Conservation (phyloP, 139 green algal species). For the Picochlorum sp. region DNA sequence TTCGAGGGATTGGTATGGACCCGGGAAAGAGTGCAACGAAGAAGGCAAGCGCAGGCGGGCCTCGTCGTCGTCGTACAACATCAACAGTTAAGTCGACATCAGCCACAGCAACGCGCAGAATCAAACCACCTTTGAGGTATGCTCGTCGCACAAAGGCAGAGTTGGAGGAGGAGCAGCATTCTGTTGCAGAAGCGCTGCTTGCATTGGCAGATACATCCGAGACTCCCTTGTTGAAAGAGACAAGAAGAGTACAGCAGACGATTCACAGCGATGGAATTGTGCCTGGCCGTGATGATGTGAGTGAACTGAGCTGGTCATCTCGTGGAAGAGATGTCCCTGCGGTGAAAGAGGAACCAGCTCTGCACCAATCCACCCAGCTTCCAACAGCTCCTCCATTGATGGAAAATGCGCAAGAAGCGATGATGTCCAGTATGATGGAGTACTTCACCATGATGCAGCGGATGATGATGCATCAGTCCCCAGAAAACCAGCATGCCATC, state of each 20-base stretch:
- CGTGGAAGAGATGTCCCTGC: not conserved
- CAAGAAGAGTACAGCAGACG: slow-evolving; percentile 9
- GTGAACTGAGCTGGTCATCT: slow-evolving; percentile 2
- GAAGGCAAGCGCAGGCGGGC: slow-evolving; percentile 11
- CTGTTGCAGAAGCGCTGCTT: slow-evolving; percentile 19
- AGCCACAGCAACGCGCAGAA: not conserved
- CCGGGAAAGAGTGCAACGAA: slow-evolving; percentile 22
- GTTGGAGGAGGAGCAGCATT: slow-evolving; percentile 2
- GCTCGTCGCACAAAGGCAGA: not conserved
- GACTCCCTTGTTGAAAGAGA: not conserved
- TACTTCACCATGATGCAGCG: slow-evolving; percentile 10
- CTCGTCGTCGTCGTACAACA: slow-evolving; percentile 6
- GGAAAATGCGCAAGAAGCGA: not conserved
- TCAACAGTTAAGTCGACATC: not conserved
- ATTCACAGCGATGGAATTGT: slow-evolving; percentile 1
- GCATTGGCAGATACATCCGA: slow-evolving; percentile 15
- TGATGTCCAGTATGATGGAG: slow-evolving; percentile 4
- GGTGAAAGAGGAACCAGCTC: not conserved
- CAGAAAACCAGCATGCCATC: not conserved
- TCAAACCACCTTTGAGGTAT: not conserved
- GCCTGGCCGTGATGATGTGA: not conserved
- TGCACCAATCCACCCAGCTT: not conserved
- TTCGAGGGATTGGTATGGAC: slow-evolving; percentile 32
- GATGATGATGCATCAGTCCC: slow-evolving; percentile 6
- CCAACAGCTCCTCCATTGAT: slow-evolving; percentile 1